Evolutionary conservation across 768 basidiomycete genomes (phyloP).

Genomic region (Hericium alpestre): DNA sequence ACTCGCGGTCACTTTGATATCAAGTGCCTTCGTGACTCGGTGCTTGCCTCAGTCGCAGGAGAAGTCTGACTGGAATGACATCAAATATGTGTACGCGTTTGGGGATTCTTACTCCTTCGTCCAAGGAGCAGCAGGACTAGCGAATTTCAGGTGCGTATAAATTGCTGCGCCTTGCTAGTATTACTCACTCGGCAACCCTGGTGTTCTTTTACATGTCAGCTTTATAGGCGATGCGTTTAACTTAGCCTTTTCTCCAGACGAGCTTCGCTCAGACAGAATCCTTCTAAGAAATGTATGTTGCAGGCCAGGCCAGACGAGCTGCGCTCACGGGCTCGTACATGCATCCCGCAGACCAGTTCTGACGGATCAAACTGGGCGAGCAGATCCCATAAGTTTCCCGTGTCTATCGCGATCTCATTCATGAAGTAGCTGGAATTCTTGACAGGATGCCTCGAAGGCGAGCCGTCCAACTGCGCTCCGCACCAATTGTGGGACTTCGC

Average conservation of each 20-base stretch:
- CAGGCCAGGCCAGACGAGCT: background rate
- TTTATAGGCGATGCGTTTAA: background rate
- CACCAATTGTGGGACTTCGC: conserved; percentile 45
- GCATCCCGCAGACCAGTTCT: background rate
- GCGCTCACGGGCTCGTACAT: background rate
- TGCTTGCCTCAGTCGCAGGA: background rate
- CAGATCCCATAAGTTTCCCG: background rate
- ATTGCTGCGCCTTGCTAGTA: background rate
- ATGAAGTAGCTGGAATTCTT: conserved; percentile 36
- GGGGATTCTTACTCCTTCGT: conserved; percentile 51
- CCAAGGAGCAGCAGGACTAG: conserved; percentile 33
- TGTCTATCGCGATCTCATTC: background rate
- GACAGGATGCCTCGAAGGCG: conserved; percentile 39
- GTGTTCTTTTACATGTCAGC: background rate
- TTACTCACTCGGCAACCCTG: background rate
- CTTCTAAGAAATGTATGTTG: background rate
- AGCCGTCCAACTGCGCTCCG: conserved; percentile 27
- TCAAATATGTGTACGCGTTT: conserved; percentile 34
- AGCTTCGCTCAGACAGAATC: background rate
- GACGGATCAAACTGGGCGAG: background rate
- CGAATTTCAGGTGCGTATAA: conserved; percentile 37
- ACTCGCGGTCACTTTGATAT: no score
- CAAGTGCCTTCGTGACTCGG: no score
- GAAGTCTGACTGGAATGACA: background rate
- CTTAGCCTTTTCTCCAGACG: background rate